Base-by-base conservation (phyloP, 1,284 basidiomycete species). In the Puccinia triticina region DNA sequence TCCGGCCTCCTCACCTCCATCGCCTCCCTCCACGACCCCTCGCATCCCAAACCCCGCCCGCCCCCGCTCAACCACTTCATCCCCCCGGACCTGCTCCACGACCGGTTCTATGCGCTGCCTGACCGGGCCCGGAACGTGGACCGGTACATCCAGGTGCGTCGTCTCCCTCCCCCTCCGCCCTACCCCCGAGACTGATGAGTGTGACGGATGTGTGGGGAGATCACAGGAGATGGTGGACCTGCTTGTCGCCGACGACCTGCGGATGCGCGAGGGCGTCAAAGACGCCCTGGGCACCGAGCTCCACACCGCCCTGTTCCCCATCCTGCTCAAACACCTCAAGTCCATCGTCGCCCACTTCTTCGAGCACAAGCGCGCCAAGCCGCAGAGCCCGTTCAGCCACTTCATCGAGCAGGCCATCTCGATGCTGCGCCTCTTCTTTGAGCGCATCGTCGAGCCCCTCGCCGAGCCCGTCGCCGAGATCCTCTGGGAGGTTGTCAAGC, bases 201-300 rank as follows among this genome's bases (percentile, higher is more conserved):
- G n/a, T n/a, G n/a, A n/a, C n/a, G n/a, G 37, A 59, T 53, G n/a
- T 18, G 40, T 23, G n/a, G 12, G 26, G 73, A 75, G 37, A 37
- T 64, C 89, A n/a, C n/a, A 89, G 26, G 90, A 92, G 83, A 89
- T 93, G 50, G 92, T 93, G n/a, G 90, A 91, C 67, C 88, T 92
- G 69, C 88, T 95, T 50, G 88, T 92, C 18, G 88, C 89, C 46
- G 90, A 91, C 29, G 90, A 90, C 75, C 88, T 91, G 2, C 89
- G 91, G 73, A 90, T 92, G 43, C 90, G 93, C 23, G 93, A 95
- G 85, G 89, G 91, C 7, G 92, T 93, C 3, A 90, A 91, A 85
- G 93, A 94, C 83, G 93, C 94, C 0, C 87, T 96, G 11, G 93
- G 94, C 3, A 89, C 89, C 11, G 94, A 96, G 85, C 88, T 95